A percentile compares a stretch with the other conserved stretches of the same genome.
phyloP scores from a whole-genome alignment of 192 early-diverging fungal species.

The Coemansia sp. region DNA sequence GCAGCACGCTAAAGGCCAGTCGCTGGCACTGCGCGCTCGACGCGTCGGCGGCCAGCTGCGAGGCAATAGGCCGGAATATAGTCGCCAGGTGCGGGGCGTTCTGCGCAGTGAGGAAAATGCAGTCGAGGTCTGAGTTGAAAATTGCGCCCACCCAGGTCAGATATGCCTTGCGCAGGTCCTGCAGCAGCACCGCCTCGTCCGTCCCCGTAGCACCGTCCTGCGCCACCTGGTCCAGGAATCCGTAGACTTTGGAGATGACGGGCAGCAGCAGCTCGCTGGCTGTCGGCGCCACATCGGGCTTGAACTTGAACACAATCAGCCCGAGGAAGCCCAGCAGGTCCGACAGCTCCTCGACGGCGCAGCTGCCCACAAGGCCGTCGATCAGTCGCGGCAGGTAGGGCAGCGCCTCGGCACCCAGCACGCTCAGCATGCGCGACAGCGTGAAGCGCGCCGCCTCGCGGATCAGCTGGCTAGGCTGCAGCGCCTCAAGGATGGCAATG shows the following conservation, averaged over 20 bases:
- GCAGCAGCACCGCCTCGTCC: slow-evolving; percentile 74
- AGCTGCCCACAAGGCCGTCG: slow-evolving; percentile 69
- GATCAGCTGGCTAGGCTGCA: slow-evolving; percentile 60
- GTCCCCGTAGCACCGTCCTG: slow-evolving; percentile 63
- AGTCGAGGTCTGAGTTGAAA: slow-evolving; percentile 77
- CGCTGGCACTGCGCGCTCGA: slow-evolving; percentile 35
- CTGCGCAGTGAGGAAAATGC: slow-evolving; percentile 69
- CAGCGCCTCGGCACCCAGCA: slow-evolving; percentile 77
- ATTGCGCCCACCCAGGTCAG: slow-evolving; percentile 72
- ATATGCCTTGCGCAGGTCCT: slow-evolving; percentile 79
- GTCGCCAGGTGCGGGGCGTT: slow-evolving; percentile 43
- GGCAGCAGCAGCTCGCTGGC: slow-evolving; percentile 69
- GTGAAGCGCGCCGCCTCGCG: slow-evolving; percentile 69
- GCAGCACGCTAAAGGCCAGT: slow-evolving; percentile 34
- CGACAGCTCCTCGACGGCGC: slow-evolving; percentile 71
- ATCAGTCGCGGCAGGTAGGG: slow-evolving; percentile 77
- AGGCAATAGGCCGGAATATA: slow-evolving; percentile 33
- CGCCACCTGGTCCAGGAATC: slow-evolving; percentile 77
- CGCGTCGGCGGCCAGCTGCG: slow-evolving; percentile 24
- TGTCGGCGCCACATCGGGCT: slow-evolving; percentile 53
- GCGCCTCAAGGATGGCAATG: slow-evolving; percentile 63
- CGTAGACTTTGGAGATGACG: slow-evolving; percentile 76
- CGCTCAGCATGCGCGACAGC: slow-evolving; percentile 84
- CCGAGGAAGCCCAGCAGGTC: slow-evolving; percentile 86
- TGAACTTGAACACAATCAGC: slow-evolving; percentile 86